phyloP scores from a whole-genome alignment of 169 alveolate species.

The Babesia ovata region DNA sequence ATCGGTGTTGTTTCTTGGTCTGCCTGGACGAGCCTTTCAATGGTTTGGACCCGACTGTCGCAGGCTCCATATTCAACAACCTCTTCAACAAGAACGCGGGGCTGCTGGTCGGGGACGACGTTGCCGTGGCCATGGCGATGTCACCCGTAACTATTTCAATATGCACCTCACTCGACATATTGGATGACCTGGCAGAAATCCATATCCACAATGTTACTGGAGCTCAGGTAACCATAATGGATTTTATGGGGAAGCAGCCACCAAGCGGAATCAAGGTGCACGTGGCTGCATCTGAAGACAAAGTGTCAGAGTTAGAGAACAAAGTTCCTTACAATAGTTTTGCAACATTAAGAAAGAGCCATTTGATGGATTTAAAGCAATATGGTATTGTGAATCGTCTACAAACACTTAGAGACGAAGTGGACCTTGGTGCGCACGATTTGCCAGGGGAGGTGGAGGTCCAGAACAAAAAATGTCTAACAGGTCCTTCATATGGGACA shows the following conservation, averaged over 20 bases:
- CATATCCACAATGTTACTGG: slow-evolving; percentile 7
- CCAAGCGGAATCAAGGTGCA: not conserved
- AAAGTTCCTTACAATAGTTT: not conserved
- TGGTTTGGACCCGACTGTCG: slow-evolving; percentile 71
- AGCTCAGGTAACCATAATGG: not conserved
- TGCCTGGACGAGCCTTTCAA: slow-evolving; percentile 74
- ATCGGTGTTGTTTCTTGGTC: slow-evolving; percentile 60
- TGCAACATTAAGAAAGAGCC: not conserved
- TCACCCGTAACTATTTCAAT: slow-evolving; percentile 5
- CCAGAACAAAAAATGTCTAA: slow-evolving; percentile 5
- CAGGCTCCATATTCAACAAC: slow-evolving; percentile 69
- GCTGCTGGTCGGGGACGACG: slow-evolving; percentile 41
- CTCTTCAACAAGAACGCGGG: slow-evolving; percentile 57
- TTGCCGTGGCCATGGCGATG: slow-evolving; percentile 38
- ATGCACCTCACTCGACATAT: slow-evolving; percentile 2
- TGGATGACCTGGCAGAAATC: not conserved
- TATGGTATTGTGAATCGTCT: not conserved
- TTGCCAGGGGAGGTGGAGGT: not conserved
- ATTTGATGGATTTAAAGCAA: not conserved
- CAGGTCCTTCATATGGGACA: not conserved
- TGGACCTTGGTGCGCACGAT: too few relatives aligned
- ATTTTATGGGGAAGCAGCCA: not conserved
- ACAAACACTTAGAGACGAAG: too few relatives aligned
- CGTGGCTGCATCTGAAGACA: not conserved
- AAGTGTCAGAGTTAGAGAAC: not conserved